Evolutionary conservation across 2,329 filamentous ascomycete genomes (phyloP), one percentile per base, ranked within the genome.

Genomic region (Thelonectria blattea): DNA sequence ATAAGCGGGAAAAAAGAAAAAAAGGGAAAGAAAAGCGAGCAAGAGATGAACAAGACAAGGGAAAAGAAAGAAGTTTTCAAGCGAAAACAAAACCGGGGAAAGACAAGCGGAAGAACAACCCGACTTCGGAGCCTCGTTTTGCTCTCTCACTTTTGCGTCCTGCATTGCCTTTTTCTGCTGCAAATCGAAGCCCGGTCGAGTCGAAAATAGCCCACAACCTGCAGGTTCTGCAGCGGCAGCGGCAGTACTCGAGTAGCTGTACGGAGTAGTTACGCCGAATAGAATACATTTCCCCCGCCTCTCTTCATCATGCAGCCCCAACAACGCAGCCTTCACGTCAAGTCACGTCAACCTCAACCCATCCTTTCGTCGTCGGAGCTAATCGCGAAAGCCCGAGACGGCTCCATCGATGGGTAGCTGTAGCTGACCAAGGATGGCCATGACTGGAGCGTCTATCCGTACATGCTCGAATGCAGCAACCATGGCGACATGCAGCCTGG

Each of bases 41-140:
- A 30, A 30, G 8, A 10, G 27, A 30, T 18, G 4, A 15, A 15
- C 14, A 32, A 52, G 24, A 43, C 34, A 14, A 41, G 34, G 24
- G 37, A 45, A 18, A 52, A 15, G 14, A n/a, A 56, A 42, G 37
- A 11, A 45, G 8, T 22, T 20, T 45, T 22, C 8, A 45, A 45
- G 17, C 9, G 6, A 20, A 20, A 45, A 18, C 42, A 24, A 22
- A 30, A 30, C 27, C 8, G 8, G 27, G 27, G 22, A 24, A 24
- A 24, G 22, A 6, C 22, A 24, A 6, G 22, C 22, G 6, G 22
- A 56, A 47, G 27, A 3, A n/a, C 10, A n/a, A 30, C 58, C 67
- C 67, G 67, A 66, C 58, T 56, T 67, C 65, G 65, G 67, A 67
- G 47, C 50, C 42, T 39, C 47, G 22, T 15, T 32, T 50, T 18